Evolutionary conservation across 2,329 filamentous ascomycete species (phyloP).

Genomic region (Alternaria arborescens): DNA sequence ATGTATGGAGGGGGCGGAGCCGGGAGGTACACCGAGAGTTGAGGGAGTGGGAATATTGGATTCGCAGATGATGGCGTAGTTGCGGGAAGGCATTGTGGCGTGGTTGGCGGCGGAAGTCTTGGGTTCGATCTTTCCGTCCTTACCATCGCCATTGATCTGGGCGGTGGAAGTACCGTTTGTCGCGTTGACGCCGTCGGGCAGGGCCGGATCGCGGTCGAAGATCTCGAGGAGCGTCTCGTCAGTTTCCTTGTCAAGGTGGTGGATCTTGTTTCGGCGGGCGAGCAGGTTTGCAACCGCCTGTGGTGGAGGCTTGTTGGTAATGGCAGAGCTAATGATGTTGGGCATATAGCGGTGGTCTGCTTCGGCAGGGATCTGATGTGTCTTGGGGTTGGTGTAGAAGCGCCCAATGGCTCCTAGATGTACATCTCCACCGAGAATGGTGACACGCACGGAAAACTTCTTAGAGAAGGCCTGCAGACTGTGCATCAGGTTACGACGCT

Average conservation of each 20-base stretch:
- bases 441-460: slow-evolving; percentile 64
- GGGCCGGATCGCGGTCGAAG: slow-evolving; percentile 67
- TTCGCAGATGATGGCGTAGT: slow-evolving; percentile 71
- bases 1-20: slow-evolving; percentile 28
- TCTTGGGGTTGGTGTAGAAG: slow-evolving; percentile 69
- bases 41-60: slow-evolving; percentile 44
- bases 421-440: slow-evolving; percentile 71
- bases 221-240: slow-evolving; percentile 71
- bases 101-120: slow-evolving; percentile 79
- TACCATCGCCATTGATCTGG: slow-evolving; percentile 27
- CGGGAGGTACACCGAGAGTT: slow-evolving; percentile 20
- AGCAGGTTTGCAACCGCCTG: slow-evolving; percentile 71
- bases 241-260: slow-evolving; percentile 68
- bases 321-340: slow-evolving; percentile 70
- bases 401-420: slow-evolving; percentile 70
- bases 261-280: slow-evolving; percentile 70
- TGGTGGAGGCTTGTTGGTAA: slow-evolving; percentile 73
- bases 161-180: slow-evolving; percentile 31
- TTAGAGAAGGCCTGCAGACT: slow-evolving; percentile 68
- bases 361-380: slow-evolving; percentile 60
- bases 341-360: slow-evolving; percentile 70
- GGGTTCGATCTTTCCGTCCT: slow-evolving; percentile 39
- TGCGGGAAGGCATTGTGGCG: slow-evolving; percentile 80
- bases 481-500: slow-evolving; percentile 77
- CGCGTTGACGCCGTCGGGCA: slow-evolving; percentile 35